Conservation (phyloP, 2,329 filamentous ascomycete genomes). For the Sclerotinia subarctica region DNA sequence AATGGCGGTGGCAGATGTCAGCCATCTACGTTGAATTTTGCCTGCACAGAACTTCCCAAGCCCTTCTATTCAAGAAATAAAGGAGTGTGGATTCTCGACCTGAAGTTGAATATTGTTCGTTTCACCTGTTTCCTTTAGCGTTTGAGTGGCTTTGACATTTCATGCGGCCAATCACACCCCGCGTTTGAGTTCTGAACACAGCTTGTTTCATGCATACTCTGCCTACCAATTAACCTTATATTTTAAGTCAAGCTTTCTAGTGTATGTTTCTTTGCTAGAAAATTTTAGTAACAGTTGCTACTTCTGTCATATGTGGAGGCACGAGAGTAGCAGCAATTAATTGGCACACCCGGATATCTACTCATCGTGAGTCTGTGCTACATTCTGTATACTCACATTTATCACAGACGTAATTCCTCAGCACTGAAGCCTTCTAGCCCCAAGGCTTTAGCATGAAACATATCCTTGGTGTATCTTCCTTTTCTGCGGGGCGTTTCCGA, state of each 20-base stretch:
- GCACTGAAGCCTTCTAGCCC: background rate
- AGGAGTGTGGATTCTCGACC: background rate
- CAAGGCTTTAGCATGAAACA: background rate
- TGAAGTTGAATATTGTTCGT: background rate
- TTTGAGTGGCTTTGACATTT: constrained; percentile 13
- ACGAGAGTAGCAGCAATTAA: background rate
- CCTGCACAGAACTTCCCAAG: background rate
- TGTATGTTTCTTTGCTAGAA: background rate
- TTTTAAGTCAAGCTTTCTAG: background rate
- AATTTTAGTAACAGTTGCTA: background rate
- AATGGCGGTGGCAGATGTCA: background rate
- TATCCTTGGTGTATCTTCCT: background rate
- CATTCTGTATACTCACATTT: background rate
- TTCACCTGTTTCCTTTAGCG: constrained; percentile 3
- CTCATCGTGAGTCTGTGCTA: background rate
- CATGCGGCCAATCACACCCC: constrained; percentile 3
- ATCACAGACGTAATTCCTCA: background rate
- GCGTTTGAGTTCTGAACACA: background rate
- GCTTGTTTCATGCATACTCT: constrained; percentile 11
- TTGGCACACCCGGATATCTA: background rate
- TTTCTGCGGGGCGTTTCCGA: constrained; percentile 4
- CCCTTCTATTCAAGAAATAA: background rate
- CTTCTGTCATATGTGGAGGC: background rate
- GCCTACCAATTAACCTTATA: constrained; percentile 3
- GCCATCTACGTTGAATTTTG: background rate